A percentile compares a stretch with the other conserved stretches of the same genome.
Evolutionary conservation across 441 rosid species (phyloP).

Genomic region (Corymbia citriodora): DNA sequence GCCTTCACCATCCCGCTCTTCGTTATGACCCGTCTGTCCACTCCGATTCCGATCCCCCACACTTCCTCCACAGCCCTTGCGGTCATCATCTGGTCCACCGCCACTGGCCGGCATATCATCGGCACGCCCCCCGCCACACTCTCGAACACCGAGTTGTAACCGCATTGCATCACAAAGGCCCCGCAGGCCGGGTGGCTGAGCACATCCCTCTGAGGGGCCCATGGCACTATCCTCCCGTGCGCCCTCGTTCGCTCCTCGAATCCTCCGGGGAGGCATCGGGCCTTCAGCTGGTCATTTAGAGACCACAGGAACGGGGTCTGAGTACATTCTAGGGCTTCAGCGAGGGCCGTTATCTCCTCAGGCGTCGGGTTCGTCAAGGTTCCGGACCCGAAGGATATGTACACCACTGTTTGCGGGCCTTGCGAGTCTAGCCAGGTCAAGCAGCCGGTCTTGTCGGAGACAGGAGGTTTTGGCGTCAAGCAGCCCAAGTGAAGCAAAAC

Average conservation of each 20-base stretch:
- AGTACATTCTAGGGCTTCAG: neutral
- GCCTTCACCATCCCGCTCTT: neutral
- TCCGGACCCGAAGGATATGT: neutral
- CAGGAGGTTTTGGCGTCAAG: neutral
- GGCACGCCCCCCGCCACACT: neutral
- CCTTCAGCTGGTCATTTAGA: neutral
- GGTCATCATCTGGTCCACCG: neutral
- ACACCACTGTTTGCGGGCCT: neutral
- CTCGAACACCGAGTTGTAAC: neutral
- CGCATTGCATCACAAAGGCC: neutral
- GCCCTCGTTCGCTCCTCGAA: neutral
- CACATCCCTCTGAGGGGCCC: slow-evolving; percentile 3
- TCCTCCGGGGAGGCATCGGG: neutral
- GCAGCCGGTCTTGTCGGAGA: neutral
- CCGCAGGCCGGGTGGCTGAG: neutral
- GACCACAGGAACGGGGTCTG: neutral
- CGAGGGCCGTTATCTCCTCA: neutral
- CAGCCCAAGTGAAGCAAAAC: neutral
- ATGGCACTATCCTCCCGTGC: neutral
- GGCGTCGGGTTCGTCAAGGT: neutral
- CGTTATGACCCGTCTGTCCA: neutral
- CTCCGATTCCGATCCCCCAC: neutral
- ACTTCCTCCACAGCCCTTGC: neutral
- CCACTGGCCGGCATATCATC: neutral
- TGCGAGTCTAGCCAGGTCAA: neutral